Conservation (phyloP, 2,329 filamentous ascomycete genomes). For the Fusarium annulatum region DNA sequence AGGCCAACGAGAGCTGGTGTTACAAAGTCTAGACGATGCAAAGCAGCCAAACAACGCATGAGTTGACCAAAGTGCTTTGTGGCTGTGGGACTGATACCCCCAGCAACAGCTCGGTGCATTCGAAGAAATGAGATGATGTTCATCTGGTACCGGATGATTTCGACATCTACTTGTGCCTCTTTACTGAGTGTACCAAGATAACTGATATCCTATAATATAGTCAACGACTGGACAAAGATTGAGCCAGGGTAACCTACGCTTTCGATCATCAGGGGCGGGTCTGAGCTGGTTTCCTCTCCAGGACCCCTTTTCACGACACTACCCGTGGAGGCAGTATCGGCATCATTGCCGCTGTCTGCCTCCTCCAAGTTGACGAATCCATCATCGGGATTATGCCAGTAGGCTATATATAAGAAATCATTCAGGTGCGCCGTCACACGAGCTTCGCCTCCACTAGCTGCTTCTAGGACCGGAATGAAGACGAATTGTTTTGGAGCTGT, state of each 20-base stretch:
- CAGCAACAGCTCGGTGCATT: constrained; percentile 84
- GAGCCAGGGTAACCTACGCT: constrained; percentile 50
- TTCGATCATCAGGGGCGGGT: constrained; percentile 54
- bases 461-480: constrained; percentile 77
- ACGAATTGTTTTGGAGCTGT: constrained; percentile 81
- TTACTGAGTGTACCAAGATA: constrained; percentile 68
- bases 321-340: constrained; percentile 52
- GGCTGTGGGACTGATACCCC: constrained; percentile 80
- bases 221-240: constrained; percentile 9
- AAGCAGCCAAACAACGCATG: constrained; percentile 77
- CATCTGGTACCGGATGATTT: constrained; percentile 85
- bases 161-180: constrained; percentile 74
- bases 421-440: constrained; percentile 72
- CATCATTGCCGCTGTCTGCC: constrained; percentile 47
- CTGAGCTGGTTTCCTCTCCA: constrained; percentile 29
- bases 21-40: constrained; percentile 84
- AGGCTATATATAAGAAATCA: constrained; percentile 88
- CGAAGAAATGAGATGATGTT: constrained; percentile 90
- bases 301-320: constrained; percentile 59
- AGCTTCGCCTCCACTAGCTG: constrained; percentile 58
- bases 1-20: constrained; percentile 86
- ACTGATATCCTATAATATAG: constrained; percentile 62
- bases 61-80: constrained; percentile 81
- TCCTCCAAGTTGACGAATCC: constrained; percentile 82
- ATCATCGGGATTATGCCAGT: constrained; percentile 80